A percentile compares a stretch with the other conserved stretches of the same genome.
phyloP scores from a whole-genome alignment of 2,329 filamentous ascomycete genomes.

The Fusarium armeniacum region DNA sequence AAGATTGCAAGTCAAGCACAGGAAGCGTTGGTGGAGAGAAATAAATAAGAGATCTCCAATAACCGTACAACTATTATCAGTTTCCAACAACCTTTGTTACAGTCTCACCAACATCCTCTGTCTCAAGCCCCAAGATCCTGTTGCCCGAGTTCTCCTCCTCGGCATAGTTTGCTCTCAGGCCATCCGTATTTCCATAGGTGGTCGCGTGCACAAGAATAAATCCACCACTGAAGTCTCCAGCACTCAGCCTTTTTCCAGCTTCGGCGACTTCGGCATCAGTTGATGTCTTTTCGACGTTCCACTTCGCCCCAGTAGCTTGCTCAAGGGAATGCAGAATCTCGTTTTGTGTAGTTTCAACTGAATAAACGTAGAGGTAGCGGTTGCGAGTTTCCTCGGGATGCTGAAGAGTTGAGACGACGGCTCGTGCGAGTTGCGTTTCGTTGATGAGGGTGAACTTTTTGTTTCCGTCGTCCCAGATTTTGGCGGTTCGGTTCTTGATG shows the following conservation, averaged over 20 bases:
- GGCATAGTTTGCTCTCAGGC: neutral
- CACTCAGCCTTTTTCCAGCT: neutral
- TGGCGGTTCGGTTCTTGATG: neutral
- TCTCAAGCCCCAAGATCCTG: neutral
- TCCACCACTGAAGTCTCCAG: neutral
- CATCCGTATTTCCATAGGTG: neutral
- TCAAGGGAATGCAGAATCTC: neutral
- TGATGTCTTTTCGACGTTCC: neutral
- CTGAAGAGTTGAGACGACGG: neutral
- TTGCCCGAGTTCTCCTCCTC: neutral
- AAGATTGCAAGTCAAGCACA: no score
- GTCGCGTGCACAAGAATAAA: conserved; percentile 3
- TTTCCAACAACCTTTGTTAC: neutral
- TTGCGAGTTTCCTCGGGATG: conserved; percentile 2
- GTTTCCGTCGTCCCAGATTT: conserved; percentile 11
- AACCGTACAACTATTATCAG: neutral
- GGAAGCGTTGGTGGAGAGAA: no score
- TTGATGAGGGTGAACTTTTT: conserved; percentile 11
- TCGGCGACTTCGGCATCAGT: neutral
- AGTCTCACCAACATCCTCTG: neutral
- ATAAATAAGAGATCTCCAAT: no score
- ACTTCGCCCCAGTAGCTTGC: neutral
- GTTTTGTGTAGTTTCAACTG: neutral
- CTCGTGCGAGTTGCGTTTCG: conserved; percentile 1
- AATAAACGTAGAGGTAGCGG: conserved; percentile 5